Evolutionary conservation across 2,329 filamentous ascomycete genomes (phyloP), one percentile per base, ranked within the genome.

Genomic region (Trichophyton verrucosum): DNA sequence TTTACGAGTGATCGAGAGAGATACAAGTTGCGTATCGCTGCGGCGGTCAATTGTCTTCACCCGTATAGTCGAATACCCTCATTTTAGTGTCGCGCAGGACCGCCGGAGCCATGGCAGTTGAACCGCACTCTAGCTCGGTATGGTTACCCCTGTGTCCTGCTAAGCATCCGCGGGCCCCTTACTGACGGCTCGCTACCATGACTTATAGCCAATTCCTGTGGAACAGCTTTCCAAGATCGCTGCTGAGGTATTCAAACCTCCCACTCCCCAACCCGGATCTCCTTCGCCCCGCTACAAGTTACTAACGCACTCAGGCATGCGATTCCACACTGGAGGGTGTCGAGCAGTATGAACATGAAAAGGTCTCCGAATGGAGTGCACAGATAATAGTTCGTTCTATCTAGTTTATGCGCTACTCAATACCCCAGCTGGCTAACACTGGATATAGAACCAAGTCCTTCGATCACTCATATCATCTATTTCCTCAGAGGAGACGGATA

Each of bases 361-460:
- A 87, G 72, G 95, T 92, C 40, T 84, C 87, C 72, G 78, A 84
- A 68, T 97, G 92, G 92, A 97, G 97, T 79, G 87, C 87, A 38
- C 80, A 81, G 66, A 97, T 99, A 75, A 96, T 97, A 75, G 91
- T 95, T 82, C 69, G 84, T 38, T 2, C 13, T 13, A 38, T 3
- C 33, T 11, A 13, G 33, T 11, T 38, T 11, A 13, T 2, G 4
- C 9, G 33, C 9, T 11, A 4, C 8, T 13, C 8, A 13, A 3
- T 13, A 38, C 13, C 9, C 8, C 33, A 38, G 9, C 9, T 13
- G 58, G n/a, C 44, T 17, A 57, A 40, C 22, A 30, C 40, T 44
- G 22, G 6, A 17, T 24, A 38, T 46, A 77, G 75, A 75, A 74
- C 64, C 66, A 70, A 62, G 69, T 75, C 64, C 70, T 76, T 55